A percentile compares a stretch with the other conserved stretches of the same genome.
phyloP scores from a whole-genome alignment of 768 basidiomycete species.

The Russula vinacea region DNA sequence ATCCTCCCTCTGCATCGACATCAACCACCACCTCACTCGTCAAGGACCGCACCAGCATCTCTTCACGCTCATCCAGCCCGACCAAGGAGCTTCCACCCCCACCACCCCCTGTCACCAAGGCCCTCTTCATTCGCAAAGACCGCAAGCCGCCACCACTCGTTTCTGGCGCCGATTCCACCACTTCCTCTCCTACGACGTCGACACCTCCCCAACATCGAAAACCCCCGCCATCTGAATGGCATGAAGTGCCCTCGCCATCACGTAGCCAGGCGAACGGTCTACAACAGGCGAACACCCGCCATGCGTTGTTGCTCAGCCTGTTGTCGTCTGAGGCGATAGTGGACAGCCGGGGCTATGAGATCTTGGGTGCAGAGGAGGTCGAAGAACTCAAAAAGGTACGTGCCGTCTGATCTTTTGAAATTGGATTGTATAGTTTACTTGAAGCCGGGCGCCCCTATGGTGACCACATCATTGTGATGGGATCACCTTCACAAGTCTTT shows the following conservation, averaged over 20 bases:
- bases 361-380: constrained; percentile 70
- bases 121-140: constrained; percentile 32
- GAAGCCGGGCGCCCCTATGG: not conserved
- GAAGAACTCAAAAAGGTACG: constrained; percentile 67
- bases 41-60: constrained; percentile 13
- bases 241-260: not conserved
- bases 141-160: constrained; percentile 31
- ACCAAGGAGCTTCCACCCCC: constrained; percentile 23
- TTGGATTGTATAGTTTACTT: not conserved
- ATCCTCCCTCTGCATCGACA: not conserved
- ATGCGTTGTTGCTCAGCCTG: constrained; percentile 85
- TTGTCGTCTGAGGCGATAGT: constrained; percentile 91
- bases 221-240: constrained; percentile 13
- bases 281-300: constrained; percentile 53
- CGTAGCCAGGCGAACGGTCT: constrained; percentile 7
- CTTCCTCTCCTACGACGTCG: constrained; percentile 22
- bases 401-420: constrained; percentile 25
- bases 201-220: constrained; percentile 18
- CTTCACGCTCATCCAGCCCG: constrained; percentile 31
- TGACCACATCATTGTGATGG: not conserved
- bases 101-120: constrained; percentile 22
- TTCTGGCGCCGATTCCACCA: constrained; percentile 30
- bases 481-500: not conserved
- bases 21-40: not conserved
- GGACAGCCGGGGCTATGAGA: constrained; percentile 80